Evolutionary conservation across 2,329 filamentous ascomycete genomes (phyloP), one percentile per base, ranked within the genome.

Genomic region (Colletotrichum siamense): DNA sequence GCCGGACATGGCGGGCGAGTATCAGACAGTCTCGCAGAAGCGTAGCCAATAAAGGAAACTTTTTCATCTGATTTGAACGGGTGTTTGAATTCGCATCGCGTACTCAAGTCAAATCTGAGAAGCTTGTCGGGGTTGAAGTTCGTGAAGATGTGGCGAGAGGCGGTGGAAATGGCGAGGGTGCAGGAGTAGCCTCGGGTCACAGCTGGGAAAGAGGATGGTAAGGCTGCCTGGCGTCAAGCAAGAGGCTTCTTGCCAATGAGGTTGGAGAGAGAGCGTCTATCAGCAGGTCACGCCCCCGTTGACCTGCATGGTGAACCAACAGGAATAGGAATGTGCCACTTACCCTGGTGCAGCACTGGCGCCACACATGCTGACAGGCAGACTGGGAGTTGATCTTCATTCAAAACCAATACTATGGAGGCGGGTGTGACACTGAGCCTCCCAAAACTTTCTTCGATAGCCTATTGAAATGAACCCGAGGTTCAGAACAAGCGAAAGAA

Each of bases 361-460:
- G 39, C 18, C 3, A 2, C 18, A 44, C 16, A 44, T 44, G 18
- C 39, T 44, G 39, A 44, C 39, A n/a, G 39, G 39, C 39, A 44
- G 18, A 1, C 39, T 44, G 39, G 0, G 8, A 44, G 39, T 5
- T 3, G 5, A 44, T n/a, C 39, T 3, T 6, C 16, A 44, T 6
- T 3, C 4, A 2, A 6, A 18, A n/a, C 39, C 39, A 44, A 5
- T 5, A 44, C 16, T 5, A 8, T 44, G 2, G 36, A 39, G 1
- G 36, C 36, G 5, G 16, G 36, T 39, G 36, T 1, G 36, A 9
- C 16, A 18, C 4, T 8, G 3, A 39, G 5, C 8, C 36, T 39
- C 8, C 1, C 0, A 1, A 8, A 39, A 9, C 7, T 0, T 39
- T 39, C 16, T 1, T 39, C 36, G 2, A 18, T 18, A 36, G 34